phyloP scores from a whole-genome alignment of 768 basidiomycete genomes.

The Hygrocybe punicea region DNA sequence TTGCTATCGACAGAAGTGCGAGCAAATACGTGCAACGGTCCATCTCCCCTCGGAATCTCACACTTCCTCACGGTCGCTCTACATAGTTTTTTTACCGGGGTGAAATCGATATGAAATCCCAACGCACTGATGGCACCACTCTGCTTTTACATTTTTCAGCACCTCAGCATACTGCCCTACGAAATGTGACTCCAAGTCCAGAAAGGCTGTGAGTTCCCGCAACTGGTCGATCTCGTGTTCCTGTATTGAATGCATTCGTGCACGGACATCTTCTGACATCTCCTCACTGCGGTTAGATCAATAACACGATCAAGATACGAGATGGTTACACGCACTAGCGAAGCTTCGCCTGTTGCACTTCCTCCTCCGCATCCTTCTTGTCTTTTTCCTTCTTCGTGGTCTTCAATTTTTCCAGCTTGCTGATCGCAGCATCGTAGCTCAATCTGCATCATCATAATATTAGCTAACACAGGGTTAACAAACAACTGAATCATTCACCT shows the following conservation, averaged over 20 bases:
- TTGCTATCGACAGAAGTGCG: constrained; percentile 25
- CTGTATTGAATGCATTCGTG: constrained; percentile 74
- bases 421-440: constrained; percentile 71
- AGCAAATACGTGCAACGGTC: constrained; percentile 17
- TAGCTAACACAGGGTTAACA: background rate
- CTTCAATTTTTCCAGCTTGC: constrained; percentile 66
- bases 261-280: constrained; percentile 78
- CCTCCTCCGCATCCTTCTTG: constrained; percentile 73
- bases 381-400: constrained; percentile 82
- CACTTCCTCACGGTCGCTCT: constrained; percentile 32
- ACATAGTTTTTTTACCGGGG: constrained; percentile 1
- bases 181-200: constrained; percentile 73
- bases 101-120: constrained; percentile 10
- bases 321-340: constrained; percentile 59
- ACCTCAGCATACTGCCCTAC: constrained; percentile 71
- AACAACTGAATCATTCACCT: constrained; percentile 45
- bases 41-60: constrained; percentile 18
- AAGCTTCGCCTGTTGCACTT: constrained; percentile 63
- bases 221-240: constrained; percentile 73
- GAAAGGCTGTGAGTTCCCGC: constrained; percentile 63
- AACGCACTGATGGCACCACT: constrained; percentile 65
- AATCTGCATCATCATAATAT: constrained; percentile 44
- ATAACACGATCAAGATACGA: constrained; percentile 2
- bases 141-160: constrained; percentile 60
- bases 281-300: constrained; percentile 59